These are phyloP conservation scores for Flagelloscypha sp. DNA, from an alignment of 768 basidiomycete species.

Conservation along the genomic window DNA sequence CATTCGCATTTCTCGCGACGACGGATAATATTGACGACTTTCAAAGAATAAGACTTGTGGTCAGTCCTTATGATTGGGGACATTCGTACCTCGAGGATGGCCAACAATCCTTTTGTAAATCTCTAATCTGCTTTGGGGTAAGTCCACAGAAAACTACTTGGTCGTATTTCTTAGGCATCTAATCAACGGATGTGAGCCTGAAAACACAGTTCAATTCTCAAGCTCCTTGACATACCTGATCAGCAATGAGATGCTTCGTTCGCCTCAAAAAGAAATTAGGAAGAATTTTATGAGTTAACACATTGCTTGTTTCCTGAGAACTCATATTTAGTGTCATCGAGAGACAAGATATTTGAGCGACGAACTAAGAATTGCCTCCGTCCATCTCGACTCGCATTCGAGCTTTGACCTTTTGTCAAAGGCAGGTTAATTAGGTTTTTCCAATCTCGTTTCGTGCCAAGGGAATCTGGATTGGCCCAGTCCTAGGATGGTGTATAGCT, in stretches of 20 bases:
- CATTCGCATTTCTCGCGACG: slow-evolving; percentile 22
- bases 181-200: slow-evolving; percentile 4
- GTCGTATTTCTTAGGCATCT: slow-evolving; percentile 86
- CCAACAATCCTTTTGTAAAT: slow-evolving; percentile 70
- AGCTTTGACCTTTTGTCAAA: slow-evolving; percentile 58
- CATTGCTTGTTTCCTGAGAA: slow-evolving; percentile 45
- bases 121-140: slow-evolving; percentile 53
- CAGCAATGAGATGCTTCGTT: slow-evolving; percentile 69
- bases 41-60: too few species aligned
- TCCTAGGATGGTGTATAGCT: slow-evolving; percentile 89
- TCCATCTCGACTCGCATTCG: slow-evolving; percentile 56
- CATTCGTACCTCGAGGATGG: slow-evolving; percentile 55
- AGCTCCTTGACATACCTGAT: slow-evolving; percentile 42
- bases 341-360: neutral
- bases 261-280: slow-evolving; percentile 80
- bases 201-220: too few species aligned
- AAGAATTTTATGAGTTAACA: slow-evolving; percentile 59
- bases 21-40: slow-evolving; percentile 12
- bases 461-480: slow-evolving; percentile 78
- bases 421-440: slow-evolving; percentile 61
- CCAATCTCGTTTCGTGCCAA: slow-evolving; percentile 77
- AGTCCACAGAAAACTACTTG: slow-evolving; percentile 92
- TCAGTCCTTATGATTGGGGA: too few species aligned
- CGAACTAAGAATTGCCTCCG: slow-evolving; percentile 30
- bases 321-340: slow-evolving; percentile 1